Evolutionary conservation across 1,284 basidiomycete genomes (phyloP), one percentile per base, ranked within the genome.

Genomic region (Cryptococcus sp.): DNA sequence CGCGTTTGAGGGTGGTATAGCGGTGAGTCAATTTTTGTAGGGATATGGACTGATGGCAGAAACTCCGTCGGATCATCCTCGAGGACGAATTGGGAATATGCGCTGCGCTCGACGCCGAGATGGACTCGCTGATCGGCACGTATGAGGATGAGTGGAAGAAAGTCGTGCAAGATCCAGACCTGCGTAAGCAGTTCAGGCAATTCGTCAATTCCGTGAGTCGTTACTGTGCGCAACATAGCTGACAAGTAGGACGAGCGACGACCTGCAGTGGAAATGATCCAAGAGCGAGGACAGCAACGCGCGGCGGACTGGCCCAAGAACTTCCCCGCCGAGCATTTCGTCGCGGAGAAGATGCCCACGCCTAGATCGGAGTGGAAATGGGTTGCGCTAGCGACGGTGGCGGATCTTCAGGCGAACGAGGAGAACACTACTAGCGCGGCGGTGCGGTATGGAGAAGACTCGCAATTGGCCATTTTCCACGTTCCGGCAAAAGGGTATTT

Each of bases 11-110:
- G 86, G 86, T 6, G 88, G 88, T 0, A 83, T 88, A 57, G 85
- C 86, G 35, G 60, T 62, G 39, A 45, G 54, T 43, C 10, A 6
- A 15, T 15, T 17, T 25, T 17, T 30, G 13, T 8, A 16, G 7
- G 17, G 6, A 20, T 35, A 3, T 23, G 39, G 8, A 13, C 17
- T 23, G 6, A 17, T 22, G 22, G 2, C 40, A 59, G 82, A 84
- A 84, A 77, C 80, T 90, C 11, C 82, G 82, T 54, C 83, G 83
- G 49, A 85, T 91, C 30, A 81, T 91, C 45, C 67, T 90, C 48
- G 84, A 89, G n/a, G 88, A 91, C 67, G 84, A 86, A 65, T 82
- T 91, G 0, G 87, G 88, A 3, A 89, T 91, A 65, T 89, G 88
- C 69, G 80, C 77, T 16, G 85, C 89, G 42, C 81, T 90, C 6